These are phyloP conservation scores for Nadsonia commutata DNA, from an alignment of 1,139 yeast genomes.

Conservation along the genomic window DNA sequence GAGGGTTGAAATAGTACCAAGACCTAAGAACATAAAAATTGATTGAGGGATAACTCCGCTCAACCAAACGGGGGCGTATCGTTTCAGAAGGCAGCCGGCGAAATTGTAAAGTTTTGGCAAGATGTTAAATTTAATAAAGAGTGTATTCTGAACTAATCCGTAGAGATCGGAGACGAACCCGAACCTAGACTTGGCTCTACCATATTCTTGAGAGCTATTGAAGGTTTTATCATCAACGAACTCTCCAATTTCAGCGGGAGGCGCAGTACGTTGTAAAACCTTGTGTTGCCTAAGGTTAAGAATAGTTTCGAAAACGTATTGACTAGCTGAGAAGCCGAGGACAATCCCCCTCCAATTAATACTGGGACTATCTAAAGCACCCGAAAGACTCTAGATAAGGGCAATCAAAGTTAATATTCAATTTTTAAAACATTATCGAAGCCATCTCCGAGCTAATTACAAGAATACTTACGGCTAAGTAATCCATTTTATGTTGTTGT, in stretches of 20 bases:
- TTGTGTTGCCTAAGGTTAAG: conserved; percentile 64
- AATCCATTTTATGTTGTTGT: conserved; percentile 6
- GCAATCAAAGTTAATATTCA: background rate
- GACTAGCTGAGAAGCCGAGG: conserved; percentile 61
- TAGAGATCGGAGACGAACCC: conserved; percentile 41
- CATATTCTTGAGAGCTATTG: conserved; percentile 62
- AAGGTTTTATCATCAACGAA: conserved; percentile 53
- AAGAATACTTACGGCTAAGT: conserved; percentile 7
- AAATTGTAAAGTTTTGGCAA: conserved; percentile 57
- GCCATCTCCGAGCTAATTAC: background rate
- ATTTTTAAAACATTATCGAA: background rate
- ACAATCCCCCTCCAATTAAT: conserved; percentile 70
- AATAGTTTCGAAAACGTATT: conserved; percentile 60
- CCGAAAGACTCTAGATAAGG: conserved; percentile 18
- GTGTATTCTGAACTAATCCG: conserved; percentile 41
- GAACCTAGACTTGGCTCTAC: conserved; percentile 69
- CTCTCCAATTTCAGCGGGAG: conserved; percentile 50
- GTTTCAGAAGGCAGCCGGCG: conserved; percentile 30
- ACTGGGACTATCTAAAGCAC: conserved; percentile 37
- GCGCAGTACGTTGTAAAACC: conserved; percentile 39
- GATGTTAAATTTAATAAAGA: conserved; percentile 43
- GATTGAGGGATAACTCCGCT: conserved; percentile 34
- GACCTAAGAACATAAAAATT: conserved; percentile 41
- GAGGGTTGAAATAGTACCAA: conserved; percentile 35
- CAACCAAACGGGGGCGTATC: conserved; percentile 22